Evolutionary conservation across 2,329 filamentous ascomycete genomes (phyloP).

Genomic region (Ophiostoma ips): DNA sequence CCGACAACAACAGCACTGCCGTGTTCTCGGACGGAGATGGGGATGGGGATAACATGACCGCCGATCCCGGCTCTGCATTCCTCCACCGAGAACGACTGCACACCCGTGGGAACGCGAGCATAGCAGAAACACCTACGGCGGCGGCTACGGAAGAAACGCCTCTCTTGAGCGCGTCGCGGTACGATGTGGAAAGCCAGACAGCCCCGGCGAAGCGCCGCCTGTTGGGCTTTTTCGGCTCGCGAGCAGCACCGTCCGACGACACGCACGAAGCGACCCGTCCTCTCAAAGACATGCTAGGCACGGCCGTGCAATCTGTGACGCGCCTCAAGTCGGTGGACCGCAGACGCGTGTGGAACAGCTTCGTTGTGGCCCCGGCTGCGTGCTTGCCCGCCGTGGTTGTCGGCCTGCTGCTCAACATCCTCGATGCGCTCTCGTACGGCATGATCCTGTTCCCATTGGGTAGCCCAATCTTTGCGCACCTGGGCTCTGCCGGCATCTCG

Average conservation of each 20-base stretch:
- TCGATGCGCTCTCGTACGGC: constrained; percentile 90
- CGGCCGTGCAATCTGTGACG: constrained; percentile 21
- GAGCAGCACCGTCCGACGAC: background rate
- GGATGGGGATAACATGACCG: constrained; percentile 1
- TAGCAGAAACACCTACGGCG: background rate
- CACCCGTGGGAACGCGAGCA: too few species aligned
- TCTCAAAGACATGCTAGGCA: constrained; percentile 10
- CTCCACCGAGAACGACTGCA: background rate
- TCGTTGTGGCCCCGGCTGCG: constrained; percentile 51
- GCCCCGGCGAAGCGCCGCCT: constrained; percentile 1
- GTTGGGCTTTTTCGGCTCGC: constrained; percentile 4
- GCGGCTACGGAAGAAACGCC: constrained; percentile 23
- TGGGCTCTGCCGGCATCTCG: constrained; percentile 88
- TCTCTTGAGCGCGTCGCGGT: constrained; percentile 24
- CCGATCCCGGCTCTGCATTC: background rate
- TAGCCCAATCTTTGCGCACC: constrained; percentile 66
- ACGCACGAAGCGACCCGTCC: too few species aligned
- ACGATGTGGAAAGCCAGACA: constrained; percentile 40
- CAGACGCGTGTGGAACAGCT: constrained; percentile 47
- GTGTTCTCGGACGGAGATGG: constrained; percentile 10
- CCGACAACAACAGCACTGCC: background rate
- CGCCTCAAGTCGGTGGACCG: constrained; percentile 62
- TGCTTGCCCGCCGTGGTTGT: constrained; percentile 78
- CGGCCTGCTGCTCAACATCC: constrained; percentile 76
- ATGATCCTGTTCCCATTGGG: constrained; percentile 94